Evolutionary conservation across 2,329 filamentous ascomycete genomes (phyloP), one percentile per base, ranked within the genome.

Genomic region (Sclerotinia minor): DNA sequence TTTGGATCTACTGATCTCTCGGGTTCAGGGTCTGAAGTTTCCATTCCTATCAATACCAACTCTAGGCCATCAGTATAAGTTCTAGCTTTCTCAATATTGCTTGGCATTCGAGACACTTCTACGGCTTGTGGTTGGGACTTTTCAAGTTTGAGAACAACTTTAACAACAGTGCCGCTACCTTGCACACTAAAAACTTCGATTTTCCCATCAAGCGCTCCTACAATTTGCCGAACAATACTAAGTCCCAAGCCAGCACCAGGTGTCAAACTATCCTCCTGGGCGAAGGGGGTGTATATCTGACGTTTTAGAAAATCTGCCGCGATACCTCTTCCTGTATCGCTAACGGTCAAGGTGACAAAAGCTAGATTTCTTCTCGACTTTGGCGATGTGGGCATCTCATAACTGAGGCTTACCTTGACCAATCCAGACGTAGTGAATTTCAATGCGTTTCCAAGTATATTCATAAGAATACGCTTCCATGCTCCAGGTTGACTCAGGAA

Each of bases 271-370:
- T 84, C 81, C 71, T 87, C 85, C 73, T 88, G 86, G 0, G 81
- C 75, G 69, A 87, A 87, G 0, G 84, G 83, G 0, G 81, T 84
- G 71, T 84, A 88, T 0, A 87, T 75, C 70, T 77, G 82, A 7
- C 83, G 83, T n/a, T 84, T 81, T 65, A 89, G 78, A 70, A 87
- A 90, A 11, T 89, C 84, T 41, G 82, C 80, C 0, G 84, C 85
- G 71, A 90, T 90, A 15, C 88, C 88, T 68, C 84, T 83, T 2
- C 88, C 88, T 1, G 87, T 87, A 73, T 90, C 88, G 0, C 80
- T 79, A 6, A 90, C 82, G 0, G 80, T 84, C 49, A 85, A 75
- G 13, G 75, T 70, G 2, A 77, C 67, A 70, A 67, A 70, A n/a
- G 69, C 70, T 54, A 63, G 67, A 47, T 69, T 29, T 19, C 73